phyloP scores from a whole-genome alignment of 139 green algal species.

The Raphidocelis subcapitata region DNA sequence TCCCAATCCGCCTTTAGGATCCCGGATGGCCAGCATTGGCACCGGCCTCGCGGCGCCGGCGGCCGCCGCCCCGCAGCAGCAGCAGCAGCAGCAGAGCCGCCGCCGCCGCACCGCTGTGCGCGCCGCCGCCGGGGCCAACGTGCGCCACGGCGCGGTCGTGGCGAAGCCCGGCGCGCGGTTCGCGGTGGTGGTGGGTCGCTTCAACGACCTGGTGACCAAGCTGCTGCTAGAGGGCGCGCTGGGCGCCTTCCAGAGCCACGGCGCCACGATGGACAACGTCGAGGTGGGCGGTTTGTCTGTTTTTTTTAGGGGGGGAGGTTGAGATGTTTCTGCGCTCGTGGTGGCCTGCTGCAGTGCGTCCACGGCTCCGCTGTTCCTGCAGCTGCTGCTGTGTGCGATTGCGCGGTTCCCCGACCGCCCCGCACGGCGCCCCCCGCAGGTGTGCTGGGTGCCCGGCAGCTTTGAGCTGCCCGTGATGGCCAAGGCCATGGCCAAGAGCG shows the following conservation, averaged over 20 bases:
- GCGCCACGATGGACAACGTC: constrained; percentile 50
- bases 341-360: neutral
- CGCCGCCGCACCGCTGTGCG: too few species aligned
- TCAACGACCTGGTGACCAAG: constrained; percentile 97
- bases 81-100: too few species aligned
- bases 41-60: too few species aligned
- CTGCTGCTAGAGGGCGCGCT: constrained; percentile 81
- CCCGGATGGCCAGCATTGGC: too few species aligned
- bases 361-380: too few species aligned
- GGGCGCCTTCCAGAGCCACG: constrained; percentile 75
- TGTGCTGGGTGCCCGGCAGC: constrained; percentile 92
- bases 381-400: too few species aligned
- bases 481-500: constrained; percentile 85
- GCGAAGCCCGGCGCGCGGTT: constrained; percentile 29
- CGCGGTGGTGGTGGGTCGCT: constrained; percentile 84
- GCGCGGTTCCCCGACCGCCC: too few species aligned
- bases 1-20: too few species aligned
- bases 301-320: too few species aligned
- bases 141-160: constrained; percentile 32
- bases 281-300: constrained; percentile 81
- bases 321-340: neutral
- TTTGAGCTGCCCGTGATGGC: constrained; percentile 96
- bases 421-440: constrained; percentile 61
- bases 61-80: too few species aligned
- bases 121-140: neutral